These are phyloP conservation scores for Cyberlindnera saturnus DNA, from an alignment of 805 yeast species.

Conservation along the genomic window DNA sequence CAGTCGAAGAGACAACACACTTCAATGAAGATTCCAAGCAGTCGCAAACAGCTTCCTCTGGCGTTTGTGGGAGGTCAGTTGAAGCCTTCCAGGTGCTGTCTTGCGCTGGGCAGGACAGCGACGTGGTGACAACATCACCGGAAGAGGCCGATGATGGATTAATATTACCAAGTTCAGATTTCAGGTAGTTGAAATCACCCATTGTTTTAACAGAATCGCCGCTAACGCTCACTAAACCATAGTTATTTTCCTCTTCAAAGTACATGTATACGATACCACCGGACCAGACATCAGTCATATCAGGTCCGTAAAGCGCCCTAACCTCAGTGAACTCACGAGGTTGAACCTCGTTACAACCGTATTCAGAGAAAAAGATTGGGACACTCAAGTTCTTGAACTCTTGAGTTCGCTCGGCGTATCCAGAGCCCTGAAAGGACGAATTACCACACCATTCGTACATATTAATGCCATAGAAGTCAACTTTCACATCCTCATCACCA, in stretches of 20 bases:
- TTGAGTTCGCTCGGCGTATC: conserved; percentile 64
- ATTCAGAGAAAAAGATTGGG: conserved; percentile 83
- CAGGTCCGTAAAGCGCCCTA: conserved; percentile 51
- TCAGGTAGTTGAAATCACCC: conserved; percentile 52
- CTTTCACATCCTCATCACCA: conserved; percentile 51
- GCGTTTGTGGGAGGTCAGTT: conserved; percentile 70
- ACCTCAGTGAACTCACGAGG: conserved; percentile 81
- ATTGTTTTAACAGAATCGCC: conserved; percentile 50
- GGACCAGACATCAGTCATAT: conserved; percentile 89
- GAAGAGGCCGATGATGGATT: conserved; percentile 42
- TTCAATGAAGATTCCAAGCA: conserved; percentile 47
- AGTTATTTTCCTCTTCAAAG: conserved; percentile 75
- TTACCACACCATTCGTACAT: conserved; percentile 93
- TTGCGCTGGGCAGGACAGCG: conserved; percentile 43
- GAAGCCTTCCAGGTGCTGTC: conserved; percentile 61
- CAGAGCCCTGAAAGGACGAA: conserved; percentile 53
- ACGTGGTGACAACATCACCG: conserved; percentile 31
- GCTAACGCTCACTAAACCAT: conserved; percentile 65
- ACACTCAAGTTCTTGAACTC: conserved; percentile 69
- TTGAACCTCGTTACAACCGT: conserved; percentile 70
- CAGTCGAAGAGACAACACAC: conserved; percentile 56
- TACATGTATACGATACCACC: conserved; percentile 94
- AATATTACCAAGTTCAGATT: conserved; percentile 46
- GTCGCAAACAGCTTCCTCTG: conserved; percentile 57
- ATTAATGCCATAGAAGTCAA: conserved; percentile 78